phyloP scores from a whole-genome alignment of 805 yeast genomes.

The Cyberlindnera lachancei region DNA sequence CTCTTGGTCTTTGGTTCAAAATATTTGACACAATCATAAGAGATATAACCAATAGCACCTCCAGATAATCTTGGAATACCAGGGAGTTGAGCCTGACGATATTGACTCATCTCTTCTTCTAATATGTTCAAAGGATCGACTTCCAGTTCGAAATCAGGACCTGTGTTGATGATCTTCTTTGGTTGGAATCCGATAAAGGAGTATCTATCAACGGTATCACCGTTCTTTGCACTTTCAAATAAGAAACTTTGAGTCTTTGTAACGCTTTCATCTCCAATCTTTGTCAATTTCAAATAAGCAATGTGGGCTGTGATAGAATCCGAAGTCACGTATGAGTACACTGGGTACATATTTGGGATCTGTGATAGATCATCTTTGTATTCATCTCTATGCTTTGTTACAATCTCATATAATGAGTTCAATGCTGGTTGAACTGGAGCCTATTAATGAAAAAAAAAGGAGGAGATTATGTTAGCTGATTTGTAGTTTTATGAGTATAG shows the following conservation, averaged over 20 bases:
- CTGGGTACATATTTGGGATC: conserved; percentile 69
- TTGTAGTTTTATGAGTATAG: too few species aligned
- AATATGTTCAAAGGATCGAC: conserved; percentile 74
- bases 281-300: conserved; percentile 79
- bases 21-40: conserved; percentile 94
- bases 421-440: conserved; percentile 42
- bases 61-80: conserved; percentile 83
- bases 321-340: conserved; percentile 64
- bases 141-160: conserved; percentile 47
- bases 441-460: too few species aligned
- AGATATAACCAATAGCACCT: conserved; percentile 94
- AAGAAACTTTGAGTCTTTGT: conserved; percentile 63
- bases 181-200: conserved; percentile 89
- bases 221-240: conserved; percentile 83
- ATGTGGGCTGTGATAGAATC: conserved; percentile 83
- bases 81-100: conserved; percentile 68
- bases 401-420: conserved; percentile 35
- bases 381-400: conserved; percentile 28
- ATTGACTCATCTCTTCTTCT: conserved; percentile 62
- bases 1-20: conserved; percentile 89
- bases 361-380: conserved; percentile 13
- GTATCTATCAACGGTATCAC: conserved; percentile 83
- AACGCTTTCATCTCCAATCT: conserved; percentile 41
- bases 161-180: conserved; percentile 74
- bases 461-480: too few species aligned